Evolutionary conservation across 73 alveolate genomes (phyloP).

Genomic region (Uronychia binucleata): DNA sequence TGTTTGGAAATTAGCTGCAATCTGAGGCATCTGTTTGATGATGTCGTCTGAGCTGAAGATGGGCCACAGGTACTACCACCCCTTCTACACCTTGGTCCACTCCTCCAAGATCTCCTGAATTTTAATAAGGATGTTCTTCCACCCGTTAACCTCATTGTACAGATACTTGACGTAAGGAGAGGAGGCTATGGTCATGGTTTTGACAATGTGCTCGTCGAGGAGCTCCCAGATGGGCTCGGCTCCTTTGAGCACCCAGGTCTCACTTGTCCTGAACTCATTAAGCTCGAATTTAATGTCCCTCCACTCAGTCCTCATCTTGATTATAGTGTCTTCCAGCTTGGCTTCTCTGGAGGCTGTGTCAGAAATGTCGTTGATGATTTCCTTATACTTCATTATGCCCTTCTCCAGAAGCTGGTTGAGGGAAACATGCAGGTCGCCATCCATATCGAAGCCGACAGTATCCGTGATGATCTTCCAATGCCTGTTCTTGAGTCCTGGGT

Average conservation of each 20-base stretch:
- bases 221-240: constrained; percentile 93
- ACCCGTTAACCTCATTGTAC: constrained; percentile 80
- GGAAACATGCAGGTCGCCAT: constrained; percentile 66
- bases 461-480: constrained; percentile 73
- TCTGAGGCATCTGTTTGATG: constrained; percentile 84
- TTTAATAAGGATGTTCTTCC: constrained; percentile 82
- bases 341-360: constrained; percentile 92
- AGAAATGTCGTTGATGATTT: constrained; percentile 86
- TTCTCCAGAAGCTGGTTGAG: constrained; percentile 50
- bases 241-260: constrained; percentile 79
- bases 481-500: constrained; percentile 73
- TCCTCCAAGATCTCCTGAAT: constrained; percentile 94
- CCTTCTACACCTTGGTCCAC: constrained; percentile 89
- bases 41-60: constrained; percentile 91
- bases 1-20: constrained; percentile 84
- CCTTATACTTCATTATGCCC: constrained; percentile 82
- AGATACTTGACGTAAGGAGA: constrained; percentile 90
- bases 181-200: constrained; percentile 87
- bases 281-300: constrained; percentile 88
- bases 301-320: constrained; percentile 91
- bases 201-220: constrained; percentile 88
- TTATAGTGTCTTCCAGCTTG: constrained; percentile 85
- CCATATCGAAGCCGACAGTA: constrained; percentile 59
- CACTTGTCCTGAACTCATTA: constrained; percentile 82
- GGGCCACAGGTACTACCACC: constrained; percentile 88